Conservation (phyloP, 2,329 filamentous ascomycete species). For the Diaporthe sp. region DNA sequence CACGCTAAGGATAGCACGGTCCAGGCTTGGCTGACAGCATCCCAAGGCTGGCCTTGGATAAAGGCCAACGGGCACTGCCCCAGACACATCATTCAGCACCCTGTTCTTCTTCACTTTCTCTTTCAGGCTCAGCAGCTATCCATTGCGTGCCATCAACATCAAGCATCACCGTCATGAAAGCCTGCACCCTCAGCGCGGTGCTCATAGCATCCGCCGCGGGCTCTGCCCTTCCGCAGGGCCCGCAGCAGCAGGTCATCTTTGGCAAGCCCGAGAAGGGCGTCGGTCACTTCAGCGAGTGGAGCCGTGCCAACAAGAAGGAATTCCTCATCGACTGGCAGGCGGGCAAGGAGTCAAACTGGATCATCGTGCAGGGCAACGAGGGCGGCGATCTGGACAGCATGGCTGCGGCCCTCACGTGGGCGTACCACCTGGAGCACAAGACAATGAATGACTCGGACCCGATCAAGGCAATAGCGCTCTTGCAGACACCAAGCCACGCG, state of each 20-base stretch:
- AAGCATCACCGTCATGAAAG: slow-evolving; percentile 3
- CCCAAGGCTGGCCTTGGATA: neutral
- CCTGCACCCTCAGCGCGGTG: slow-evolving; percentile 8
- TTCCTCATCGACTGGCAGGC: slow-evolving; percentile 63
- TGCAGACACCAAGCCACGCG: slow-evolving; percentile 61
- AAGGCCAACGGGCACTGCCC: slow-evolving; percentile 28
- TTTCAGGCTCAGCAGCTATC: neutral
- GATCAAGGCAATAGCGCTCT: slow-evolving; percentile 60
- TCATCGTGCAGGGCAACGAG: slow-evolving; percentile 61
- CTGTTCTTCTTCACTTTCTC: neutral
- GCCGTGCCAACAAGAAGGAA: slow-evolving; percentile 59
- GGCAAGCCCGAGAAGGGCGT: slow-evolving; percentile 50
- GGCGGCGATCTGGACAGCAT: slow-evolving; percentile 60
- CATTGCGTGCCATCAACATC: neutral
- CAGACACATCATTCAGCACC: neutral
- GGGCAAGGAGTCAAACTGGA: slow-evolving; percentile 58
- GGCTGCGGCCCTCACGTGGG: slow-evolving; percentile 61
- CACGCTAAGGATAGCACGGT: slow-evolving; percentile 23
- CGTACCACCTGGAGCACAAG: slow-evolving; percentile 61
- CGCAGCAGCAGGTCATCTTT: slow-evolving; percentile 29
- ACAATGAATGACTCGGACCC: slow-evolving; percentile 57
- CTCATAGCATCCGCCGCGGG: slow-evolving; percentile 26
- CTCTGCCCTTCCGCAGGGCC: slow-evolving; percentile 1
- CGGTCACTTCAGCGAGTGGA: slow-evolving; percentile 64
- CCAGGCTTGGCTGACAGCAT: slow-evolving; percentile 33